Evolutionary conservation across 805 yeast genomes (phyloP).

Genomic region (Suhomyces vadensis): DNA sequence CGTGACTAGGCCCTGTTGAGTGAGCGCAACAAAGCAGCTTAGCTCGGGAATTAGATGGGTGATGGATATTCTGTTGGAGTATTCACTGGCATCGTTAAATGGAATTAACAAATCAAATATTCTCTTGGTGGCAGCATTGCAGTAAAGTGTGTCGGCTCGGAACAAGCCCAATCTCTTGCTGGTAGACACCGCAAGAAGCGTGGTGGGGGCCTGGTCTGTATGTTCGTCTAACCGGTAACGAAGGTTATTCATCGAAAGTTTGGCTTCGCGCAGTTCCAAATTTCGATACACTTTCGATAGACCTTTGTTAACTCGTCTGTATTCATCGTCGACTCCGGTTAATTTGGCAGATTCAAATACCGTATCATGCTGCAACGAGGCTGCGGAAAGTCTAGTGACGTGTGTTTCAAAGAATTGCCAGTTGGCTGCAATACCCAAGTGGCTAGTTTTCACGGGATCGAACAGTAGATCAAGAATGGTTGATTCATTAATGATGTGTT

Average conservation of each 20-base stretch:
- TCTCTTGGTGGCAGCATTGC: slow-evolving; percentile 47
- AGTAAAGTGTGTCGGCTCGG: slow-evolving; percentile 45
- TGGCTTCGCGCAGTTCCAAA: neutral
- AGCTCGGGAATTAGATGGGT: slow-evolving; percentile 37
- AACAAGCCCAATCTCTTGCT: slow-evolving; percentile 46
- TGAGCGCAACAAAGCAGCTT: slow-evolving; percentile 33
- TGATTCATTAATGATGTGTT: slow-evolving; percentile 43
- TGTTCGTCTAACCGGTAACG: slow-evolving; percentile 11
- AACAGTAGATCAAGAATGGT: slow-evolving; percentile 36
- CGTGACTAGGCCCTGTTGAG: slow-evolving; percentile 40
- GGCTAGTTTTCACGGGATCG: slow-evolving; percentile 30
- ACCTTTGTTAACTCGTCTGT: slow-evolving; percentile 32
- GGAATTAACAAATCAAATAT: slow-evolving; percentile 43
- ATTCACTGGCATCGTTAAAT: slow-evolving; percentile 34
- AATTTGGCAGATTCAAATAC: slow-evolving; percentile 19
- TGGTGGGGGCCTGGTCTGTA: slow-evolving; percentile 2
- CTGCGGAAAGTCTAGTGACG: slow-evolving; percentile 4
- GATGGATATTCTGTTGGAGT: slow-evolving; percentile 38
- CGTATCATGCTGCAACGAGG: neutral
- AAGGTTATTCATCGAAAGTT: slow-evolving; percentile 15
- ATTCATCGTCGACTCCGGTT: slow-evolving; percentile 34
- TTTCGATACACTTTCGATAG: slow-evolving; percentile 8
- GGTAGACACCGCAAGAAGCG: slow-evolving; percentile 42
- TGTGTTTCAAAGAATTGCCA: slow-evolving; percentile 36
- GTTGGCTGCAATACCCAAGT: slow-evolving; percentile 30